Evolutionary conservation across 2,329 filamentous ascomycete genomes (phyloP).

Genomic region (Pseudogymnoascus sp.): DNA sequence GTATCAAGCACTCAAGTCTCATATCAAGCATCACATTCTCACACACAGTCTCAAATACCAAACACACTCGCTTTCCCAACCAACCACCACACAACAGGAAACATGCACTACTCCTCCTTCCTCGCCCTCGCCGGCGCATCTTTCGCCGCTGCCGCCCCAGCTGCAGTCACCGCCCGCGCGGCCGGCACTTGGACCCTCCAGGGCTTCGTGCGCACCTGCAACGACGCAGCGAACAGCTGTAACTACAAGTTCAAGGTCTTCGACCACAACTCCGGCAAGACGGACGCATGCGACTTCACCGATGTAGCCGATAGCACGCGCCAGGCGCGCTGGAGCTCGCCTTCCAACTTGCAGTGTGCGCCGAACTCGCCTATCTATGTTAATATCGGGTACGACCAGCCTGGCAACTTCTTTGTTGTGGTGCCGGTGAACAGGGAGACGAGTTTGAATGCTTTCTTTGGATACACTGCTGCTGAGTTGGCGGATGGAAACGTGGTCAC

Average conservation of each 20-base stretch:
- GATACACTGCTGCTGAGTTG: conserved; percentile 5
- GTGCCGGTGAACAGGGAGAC: neutral
- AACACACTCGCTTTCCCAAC: neutral
- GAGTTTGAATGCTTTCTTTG: conserved; percentile 10
- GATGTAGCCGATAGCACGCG: neutral
- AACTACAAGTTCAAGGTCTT: neutral
- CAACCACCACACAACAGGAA: neutral
- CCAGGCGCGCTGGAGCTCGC: neutral
- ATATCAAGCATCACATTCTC: neutral
- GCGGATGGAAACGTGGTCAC: conserved; percentile 8
- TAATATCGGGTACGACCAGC: conserved; percentile 8
- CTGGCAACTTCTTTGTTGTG: neutral
- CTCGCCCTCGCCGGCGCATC: neutral
- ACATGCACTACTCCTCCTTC: conserved; percentile 6
- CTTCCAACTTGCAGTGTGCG: neutral
- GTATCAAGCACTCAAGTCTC: neutral
- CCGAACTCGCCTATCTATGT: neutral
- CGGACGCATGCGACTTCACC: neutral
- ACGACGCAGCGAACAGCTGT: conserved; percentile 10
- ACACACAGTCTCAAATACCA: neutral
- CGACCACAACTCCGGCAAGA: neutral
- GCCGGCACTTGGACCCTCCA: conserved; percentile 7
- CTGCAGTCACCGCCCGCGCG: neutral
- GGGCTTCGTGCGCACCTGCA: conserved; percentile 12
- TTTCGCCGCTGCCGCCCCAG: conserved; percentile 1